Base-by-base conservation (phyloP, 73 alveolate species). In the Paramecium pentaurelia region DNA sequence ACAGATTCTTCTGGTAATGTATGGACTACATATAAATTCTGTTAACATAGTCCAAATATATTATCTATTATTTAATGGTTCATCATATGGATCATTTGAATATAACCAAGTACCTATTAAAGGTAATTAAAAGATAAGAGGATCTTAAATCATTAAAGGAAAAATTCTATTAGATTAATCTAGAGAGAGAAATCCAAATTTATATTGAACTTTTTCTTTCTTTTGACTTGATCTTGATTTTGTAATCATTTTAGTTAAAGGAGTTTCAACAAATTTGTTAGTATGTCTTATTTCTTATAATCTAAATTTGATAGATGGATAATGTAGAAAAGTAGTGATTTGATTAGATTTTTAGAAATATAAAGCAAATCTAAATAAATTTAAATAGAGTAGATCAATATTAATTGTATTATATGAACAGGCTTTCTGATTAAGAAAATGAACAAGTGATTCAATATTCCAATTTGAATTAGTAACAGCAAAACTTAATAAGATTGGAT, bases 51-150 rank as follows among this genome's bases (percentile, higher is more conserved):
- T 28, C 91, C 91, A 80, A 4, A 80, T 49, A 20, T 45, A 80
- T 49, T 49, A 25, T 80, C 91, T 80, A 45, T 80, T 80, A 25
- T 80, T 42, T 28, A 45, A 47, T 45, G 91, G 77, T 27, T 80
- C 91, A 80, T 80, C 91, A 80, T 80, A 80, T 0, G 44, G 91
- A 47, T 80, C 91, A 80, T 80, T 80, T 44, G 91, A 80, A 22
- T 80, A 80, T 9, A 80, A 9, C 91, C 91, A 80, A 10, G 91
- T 25, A 18, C 91, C 91, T 2, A 80, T 80, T 80, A 80, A 49
- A 18, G 91, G 91, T 28, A 80, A 42, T 80, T 80, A 36, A 27
- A 80, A 27, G 8, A 80, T 27, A 44, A 80, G 38, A 14, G 91
- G 91, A 49, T 80, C 91, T 80, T 80, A 10, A 80, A 34, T 42